phyloP scores from a whole-genome alignment of 257 asterid species.

The Plectranthus barbatus region DNA sequence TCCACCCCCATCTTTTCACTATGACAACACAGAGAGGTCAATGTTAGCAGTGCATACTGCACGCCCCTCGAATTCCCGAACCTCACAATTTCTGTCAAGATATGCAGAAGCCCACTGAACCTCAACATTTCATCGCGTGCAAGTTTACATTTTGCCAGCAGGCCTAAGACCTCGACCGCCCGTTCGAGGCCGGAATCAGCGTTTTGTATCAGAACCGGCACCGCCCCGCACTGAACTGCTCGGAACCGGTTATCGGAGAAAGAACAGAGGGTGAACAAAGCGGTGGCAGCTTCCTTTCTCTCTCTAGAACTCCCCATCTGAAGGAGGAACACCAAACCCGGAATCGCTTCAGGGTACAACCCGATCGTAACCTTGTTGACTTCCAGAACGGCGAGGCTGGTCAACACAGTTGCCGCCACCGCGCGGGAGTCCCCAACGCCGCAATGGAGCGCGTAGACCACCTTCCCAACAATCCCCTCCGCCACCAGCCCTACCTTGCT shows the following conservation, averaged over 20 bases:
- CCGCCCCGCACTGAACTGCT: constrained; percentile 43
- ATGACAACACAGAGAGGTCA: constrained; percentile 52
- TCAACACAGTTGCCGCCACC: constrained; percentile 80
- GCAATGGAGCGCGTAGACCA: constrained; percentile 47
- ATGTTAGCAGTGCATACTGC: constrained; percentile 59
- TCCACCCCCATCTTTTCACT: constrained; percentile 44
- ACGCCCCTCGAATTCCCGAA: constrained; percentile 81
- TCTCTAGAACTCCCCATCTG: constrained; percentile 58
- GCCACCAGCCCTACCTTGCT: constrained; percentile 86
- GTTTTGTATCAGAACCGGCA: constrained; percentile 56
- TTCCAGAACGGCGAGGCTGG: constrained; percentile 84
- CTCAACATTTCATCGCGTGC: constrained; percentile 69
- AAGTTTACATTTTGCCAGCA: constrained; percentile 62
- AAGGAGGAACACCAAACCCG: constrained; percentile 57
- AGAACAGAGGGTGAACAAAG: constrained; percentile 64
- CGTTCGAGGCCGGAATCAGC: constrained; percentile 63
- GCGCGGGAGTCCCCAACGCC: constrained; percentile 85
- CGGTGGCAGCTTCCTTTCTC: constrained; percentile 88
- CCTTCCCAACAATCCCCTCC: constrained; percentile 71
- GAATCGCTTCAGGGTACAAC: constrained; percentile 60
- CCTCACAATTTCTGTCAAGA: constrained; percentile 45
- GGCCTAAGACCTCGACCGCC: constrained; percentile 79
- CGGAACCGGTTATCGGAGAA: constrained; percentile 71
- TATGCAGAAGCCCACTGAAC: constrained; percentile 36
- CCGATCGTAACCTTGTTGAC: constrained; percentile 90